Evolutionary conservation across 108 stramenopile genomes (phyloP).

Genomic region (Skeletonema potamos): DNA sequence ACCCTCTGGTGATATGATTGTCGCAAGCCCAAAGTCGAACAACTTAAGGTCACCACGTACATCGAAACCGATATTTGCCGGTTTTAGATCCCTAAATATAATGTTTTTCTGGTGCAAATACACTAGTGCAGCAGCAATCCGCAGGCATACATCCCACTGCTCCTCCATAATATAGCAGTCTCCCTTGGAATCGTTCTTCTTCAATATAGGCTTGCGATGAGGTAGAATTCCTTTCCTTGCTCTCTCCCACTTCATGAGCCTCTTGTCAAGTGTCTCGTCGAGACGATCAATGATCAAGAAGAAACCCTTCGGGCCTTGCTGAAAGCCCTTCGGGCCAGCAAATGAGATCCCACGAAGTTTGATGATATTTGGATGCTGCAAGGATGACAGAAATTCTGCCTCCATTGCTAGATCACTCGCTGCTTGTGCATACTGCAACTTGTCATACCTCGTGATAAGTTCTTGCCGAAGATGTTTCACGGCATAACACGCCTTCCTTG

Average conservation of each 20-base stretch:
- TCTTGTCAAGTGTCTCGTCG: conserved; percentile 37
- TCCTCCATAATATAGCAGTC: neutral
- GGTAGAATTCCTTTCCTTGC: neutral
- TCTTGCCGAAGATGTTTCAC: conserved; percentile 10
- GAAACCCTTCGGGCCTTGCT: conserved; percentile 8
- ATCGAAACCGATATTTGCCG: conserved; percentile 25
- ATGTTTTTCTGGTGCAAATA: conserved; percentile 26
- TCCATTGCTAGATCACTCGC: conserved; percentile 20
- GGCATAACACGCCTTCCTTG: conserved; percentile 4
- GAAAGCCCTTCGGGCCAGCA: conserved; percentile 12
- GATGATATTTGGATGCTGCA: conserved; percentile 25
- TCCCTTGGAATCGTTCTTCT: neutral
- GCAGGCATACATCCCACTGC: conserved; percentile 10
- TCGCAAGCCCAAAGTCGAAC: conserved; percentile 67
- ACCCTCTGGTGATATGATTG: neutral
- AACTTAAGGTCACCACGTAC: conserved; percentile 40
- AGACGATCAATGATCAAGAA: conserved; percentile 62
- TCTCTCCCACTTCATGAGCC: conserved; percentile 23
- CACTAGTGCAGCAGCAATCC: conserved; percentile 10
- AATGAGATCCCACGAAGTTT: conserved; percentile 24
- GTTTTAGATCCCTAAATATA: conserved; percentile 25
- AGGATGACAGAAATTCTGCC: conserved; percentile 9
- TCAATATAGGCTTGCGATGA: neutral
- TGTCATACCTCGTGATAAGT: neutral
- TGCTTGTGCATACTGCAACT: conserved; percentile 9